Conservation (phyloP, 495 filamentous ascomycete species). For the Hyaloscypha bicolor region DNA sequence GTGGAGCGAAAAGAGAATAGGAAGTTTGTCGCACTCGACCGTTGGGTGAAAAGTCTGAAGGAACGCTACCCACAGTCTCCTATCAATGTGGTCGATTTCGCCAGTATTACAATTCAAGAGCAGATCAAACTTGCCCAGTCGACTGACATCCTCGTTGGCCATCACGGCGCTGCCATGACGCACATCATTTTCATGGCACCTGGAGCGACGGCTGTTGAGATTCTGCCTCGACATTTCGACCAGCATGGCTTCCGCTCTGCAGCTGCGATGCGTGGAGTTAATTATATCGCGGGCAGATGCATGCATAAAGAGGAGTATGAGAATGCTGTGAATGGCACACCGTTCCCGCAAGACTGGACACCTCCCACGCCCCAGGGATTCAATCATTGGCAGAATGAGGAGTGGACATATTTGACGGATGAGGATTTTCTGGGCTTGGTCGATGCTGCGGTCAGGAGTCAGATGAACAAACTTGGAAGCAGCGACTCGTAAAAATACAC, state of each 20-base stretch:
- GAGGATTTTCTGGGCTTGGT: slow-evolving; percentile 22
- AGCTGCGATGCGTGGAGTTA: slow-evolving; percentile 30
- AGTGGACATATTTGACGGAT: slow-evolving; percentile 24
- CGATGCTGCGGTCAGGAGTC: slow-evolving; percentile 23
- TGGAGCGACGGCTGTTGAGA: slow-evolving; percentile 37
- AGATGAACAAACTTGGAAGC: slow-evolving; percentile 27
- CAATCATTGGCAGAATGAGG: slow-evolving; percentile 27
- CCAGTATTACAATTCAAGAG: slow-evolving; percentile 35
- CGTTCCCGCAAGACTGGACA: slow-evolving; percentile 24
- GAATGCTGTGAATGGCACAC: slow-evolving; percentile 25
- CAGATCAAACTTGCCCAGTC: slow-evolving; percentile 38
- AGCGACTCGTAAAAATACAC: slow-evolving; percentile 27
- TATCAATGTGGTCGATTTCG: slow-evolving; percentile 43
- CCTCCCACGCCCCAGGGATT: slow-evolving; percentile 23
- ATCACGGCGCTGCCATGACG: slow-evolving; percentile 45
- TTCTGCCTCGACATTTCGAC: slow-evolving; percentile 38
- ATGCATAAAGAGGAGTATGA: slow-evolving; percentile 23
- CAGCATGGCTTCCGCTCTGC: slow-evolving; percentile 44
- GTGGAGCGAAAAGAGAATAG: slow-evolving; percentile 39
- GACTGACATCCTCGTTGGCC: slow-evolving; percentile 43
- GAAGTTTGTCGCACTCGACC: slow-evolving; percentile 33
- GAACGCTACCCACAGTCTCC: slow-evolving; percentile 31
- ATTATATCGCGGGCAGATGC: slow-evolving; percentile 20
- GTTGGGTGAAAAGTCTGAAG: slow-evolving; percentile 33
- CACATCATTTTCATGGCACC: slow-evolving; percentile 38